Conservation (phyloP, 257 asterid genomes). For the Solanum gandarillasii region DNA sequence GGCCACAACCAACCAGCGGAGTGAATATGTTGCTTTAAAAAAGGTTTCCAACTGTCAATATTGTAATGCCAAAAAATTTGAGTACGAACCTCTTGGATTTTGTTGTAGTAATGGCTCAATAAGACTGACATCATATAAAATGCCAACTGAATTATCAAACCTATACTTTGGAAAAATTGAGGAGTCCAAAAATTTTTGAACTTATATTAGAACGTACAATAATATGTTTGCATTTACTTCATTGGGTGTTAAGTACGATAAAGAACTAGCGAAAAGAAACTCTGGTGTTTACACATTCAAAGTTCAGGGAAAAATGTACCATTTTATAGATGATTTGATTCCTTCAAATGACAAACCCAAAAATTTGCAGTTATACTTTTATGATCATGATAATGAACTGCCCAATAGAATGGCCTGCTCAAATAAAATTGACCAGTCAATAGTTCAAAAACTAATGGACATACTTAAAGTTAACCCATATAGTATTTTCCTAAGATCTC, state of each 20-base stretch:
- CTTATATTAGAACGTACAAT: background rate
- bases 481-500: background rate
- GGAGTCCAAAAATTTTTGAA: background rate
- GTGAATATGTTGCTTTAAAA: background rate
- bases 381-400: too few relatives aligned
- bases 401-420: too few relatives aligned
- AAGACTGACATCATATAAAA: background rate
- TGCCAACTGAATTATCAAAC: background rate
- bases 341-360: too few relatives aligned
- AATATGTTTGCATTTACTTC: background rate
- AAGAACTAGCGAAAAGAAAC: background rate
- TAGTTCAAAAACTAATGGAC: too few relatives aligned
- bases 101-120: background rate
- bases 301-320: background rate
- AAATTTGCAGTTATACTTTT: too few relatives aligned
- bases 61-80: background rate
- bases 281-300: background rate
- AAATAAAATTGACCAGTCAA: too few relatives aligned
- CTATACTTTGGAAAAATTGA: background rate
- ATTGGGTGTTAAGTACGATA: background rate
- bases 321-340: too few relatives aligned
- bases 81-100: background rate
- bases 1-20: too few relatives aligned
- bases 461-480: too few relatives aligned
- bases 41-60: background rate